Percentiles rank a stretch among this genome's conserved stretches.
These are phyloP conservation scores for Agaricus subrufescens DNA, from an alignment of 768 basidiomycete genomes.

Conservation along the genomic window DNA sequence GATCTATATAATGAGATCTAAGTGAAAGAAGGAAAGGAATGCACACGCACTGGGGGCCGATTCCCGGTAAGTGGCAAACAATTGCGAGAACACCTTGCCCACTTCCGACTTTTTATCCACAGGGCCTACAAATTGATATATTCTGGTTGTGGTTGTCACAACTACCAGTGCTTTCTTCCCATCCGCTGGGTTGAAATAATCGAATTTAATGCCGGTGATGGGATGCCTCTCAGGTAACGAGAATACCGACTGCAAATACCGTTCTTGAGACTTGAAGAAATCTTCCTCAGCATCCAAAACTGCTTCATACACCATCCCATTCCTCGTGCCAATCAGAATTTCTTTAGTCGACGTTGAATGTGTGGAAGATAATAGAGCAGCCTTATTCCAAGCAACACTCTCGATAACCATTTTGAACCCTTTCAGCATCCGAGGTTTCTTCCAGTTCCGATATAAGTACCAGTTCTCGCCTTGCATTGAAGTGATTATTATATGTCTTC, in stretches of 20 bases:
- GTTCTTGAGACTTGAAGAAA: slow-evolving; percentile 86
- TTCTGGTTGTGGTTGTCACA: slow-evolving; percentile 79
- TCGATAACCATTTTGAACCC: slow-evolving; percentile 84
- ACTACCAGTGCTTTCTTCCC: slow-evolving; percentile 66
- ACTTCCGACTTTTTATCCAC: slow-evolving; percentile 64
- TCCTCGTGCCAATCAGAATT: slow-evolving; percentile 81
- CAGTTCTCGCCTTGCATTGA: slow-evolving; percentile 90
- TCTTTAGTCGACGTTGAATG: slow-evolving; percentile 75
- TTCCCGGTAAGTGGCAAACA: slow-evolving; percentile 76
- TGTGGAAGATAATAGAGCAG: slow-evolving; percentile 56
- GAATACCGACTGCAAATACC: slow-evolving; percentile 71
- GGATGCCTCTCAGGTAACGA: slow-evolving; percentile 76
- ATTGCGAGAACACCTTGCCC: slow-evolving; percentile 64
- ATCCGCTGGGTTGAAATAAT: slow-evolving; percentile 64
- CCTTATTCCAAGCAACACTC: slow-evolving; percentile 87
- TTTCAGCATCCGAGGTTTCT: slow-evolving; percentile 77
- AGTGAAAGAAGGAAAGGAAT: slow-evolving; percentile 19
- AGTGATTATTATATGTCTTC: slow-evolving; percentile 83
- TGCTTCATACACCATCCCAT: slow-evolving; percentile 85
- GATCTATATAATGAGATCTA: slow-evolving; percentile 11
- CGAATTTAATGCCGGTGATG: slow-evolving; percentile 82
- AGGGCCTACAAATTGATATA: slow-evolving; percentile 84
- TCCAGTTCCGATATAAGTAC: slow-evolving; percentile 80
- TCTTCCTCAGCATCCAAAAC: slow-evolving; percentile 88
- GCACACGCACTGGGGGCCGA: slow-evolving; percentile 63